phyloP scores from a whole-genome alignment of 2,329 filamentous ascomycete genomes.

The Penicillium verrucosum region DNA sequence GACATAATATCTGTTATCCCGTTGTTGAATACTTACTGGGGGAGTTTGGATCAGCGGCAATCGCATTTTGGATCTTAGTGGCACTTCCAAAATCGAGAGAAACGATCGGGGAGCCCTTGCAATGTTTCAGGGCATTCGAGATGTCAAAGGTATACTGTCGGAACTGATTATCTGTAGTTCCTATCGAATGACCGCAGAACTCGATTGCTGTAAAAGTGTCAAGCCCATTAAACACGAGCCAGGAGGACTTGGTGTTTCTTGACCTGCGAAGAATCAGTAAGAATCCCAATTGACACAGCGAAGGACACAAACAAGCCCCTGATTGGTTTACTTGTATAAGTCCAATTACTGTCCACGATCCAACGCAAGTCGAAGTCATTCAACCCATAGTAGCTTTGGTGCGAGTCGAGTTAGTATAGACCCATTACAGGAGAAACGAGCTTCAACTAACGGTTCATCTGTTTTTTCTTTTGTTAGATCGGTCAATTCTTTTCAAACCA shows the following conservation, averaged over 20 bases:
- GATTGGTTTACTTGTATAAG: conserved; percentile 53
- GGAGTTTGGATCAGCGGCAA: conserved; percentile 50
- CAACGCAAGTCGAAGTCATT: conserved; percentile 61
- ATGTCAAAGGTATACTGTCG: conserved; percentile 61
- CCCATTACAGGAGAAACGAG: conserved; percentile 1
- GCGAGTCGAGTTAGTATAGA: not conserved
- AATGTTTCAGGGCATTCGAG: conserved; percentile 45
- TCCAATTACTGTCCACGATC: conserved; percentile 60
- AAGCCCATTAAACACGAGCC: conserved; percentile 60
- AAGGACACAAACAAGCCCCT: conserved; percentile 36
- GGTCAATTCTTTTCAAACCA: not conserved
- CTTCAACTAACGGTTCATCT: conserved; percentile 36
- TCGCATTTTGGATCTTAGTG: conserved; percentile 51
- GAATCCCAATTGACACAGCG: not conserved
- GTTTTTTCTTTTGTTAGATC: not conserved
- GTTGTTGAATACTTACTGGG: conserved; percentile 34
- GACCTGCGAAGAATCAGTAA: conserved; percentile 16
- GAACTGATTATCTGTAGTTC: conserved; percentile 61
- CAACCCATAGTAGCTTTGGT: conserved; percentile 48
- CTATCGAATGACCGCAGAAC: conserved; percentile 55
- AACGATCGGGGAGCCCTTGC: conserved; percentile 41
- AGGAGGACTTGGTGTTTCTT: conserved; percentile 44
- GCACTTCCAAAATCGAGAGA: conserved; percentile 58
- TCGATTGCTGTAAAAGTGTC: conserved; percentile 59
- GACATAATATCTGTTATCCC: not conserved